Conservation (phyloP, 1,284 basidiomycete species). For the Peniophora sp. region DNA sequence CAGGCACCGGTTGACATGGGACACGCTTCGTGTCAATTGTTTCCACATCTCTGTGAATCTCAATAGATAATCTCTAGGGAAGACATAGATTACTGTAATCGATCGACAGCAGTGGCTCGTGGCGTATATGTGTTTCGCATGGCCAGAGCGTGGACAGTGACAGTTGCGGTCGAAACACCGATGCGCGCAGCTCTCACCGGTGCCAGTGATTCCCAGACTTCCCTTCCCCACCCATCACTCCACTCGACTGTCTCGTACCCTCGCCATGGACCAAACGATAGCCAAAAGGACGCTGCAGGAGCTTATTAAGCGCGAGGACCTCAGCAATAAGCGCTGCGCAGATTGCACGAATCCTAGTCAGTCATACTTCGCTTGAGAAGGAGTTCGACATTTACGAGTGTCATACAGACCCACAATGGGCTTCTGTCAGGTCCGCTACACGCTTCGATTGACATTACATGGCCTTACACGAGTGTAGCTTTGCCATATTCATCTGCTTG, state of each 20-base stretch:
- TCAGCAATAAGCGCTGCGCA: slow-evolving; percentile 70
- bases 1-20: too few species aligned
- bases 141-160: too few species aligned
- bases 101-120: too few species aligned
- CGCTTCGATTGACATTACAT: slow-evolving; percentile 8
- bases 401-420: slow-evolving; percentile 97
- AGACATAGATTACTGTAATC: too few species aligned
- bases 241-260: slow-evolving; percentile 2
- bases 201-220: not conserved
- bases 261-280: slow-evolving; percentile 61
- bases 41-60: too few species aligned
- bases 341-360: slow-evolving; percentile 81
- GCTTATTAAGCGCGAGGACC: slow-evolving; percentile 64
- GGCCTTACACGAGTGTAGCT: slow-evolving; percentile 32
- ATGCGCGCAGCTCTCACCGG: too few species aligned
- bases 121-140: too few species aligned
- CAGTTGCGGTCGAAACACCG: too few species aligned
- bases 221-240: slow-evolving; percentile 2
- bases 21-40: too few species aligned
- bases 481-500: slow-evolving; percentile 85
- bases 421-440: slow-evolving; percentile 54
- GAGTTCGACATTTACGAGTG: too few species aligned
- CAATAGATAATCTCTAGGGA: too few species aligned
- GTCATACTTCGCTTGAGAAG: too few species aligned
- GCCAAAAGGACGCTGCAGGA: slow-evolving; percentile 67